phyloP scores from a whole-genome alignment of 352 stramenopile genomes.

The Globisporangium nagaii region DNA sequence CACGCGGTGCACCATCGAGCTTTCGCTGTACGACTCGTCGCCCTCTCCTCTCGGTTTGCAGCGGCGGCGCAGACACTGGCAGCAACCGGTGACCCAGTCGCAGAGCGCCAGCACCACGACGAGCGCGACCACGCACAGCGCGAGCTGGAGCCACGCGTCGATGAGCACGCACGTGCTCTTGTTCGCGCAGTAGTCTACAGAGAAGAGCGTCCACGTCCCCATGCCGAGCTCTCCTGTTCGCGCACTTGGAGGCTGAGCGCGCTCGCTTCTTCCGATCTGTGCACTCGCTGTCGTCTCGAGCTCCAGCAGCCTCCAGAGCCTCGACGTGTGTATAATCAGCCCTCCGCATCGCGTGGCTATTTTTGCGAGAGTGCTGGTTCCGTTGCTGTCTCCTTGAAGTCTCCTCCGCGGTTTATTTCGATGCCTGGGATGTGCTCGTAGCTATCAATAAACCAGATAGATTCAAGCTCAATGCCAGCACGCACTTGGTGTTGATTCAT shows the following conservation, averaged over 20 bases:
- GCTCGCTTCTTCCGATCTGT: neutral
- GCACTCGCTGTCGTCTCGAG: neutral
- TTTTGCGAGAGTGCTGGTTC: too few species aligned
- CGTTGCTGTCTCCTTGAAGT: too few species aligned
- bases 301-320: too few species aligned
- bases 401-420: too few species aligned
- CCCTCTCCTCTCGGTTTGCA: neutral
- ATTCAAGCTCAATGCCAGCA: too few species aligned
- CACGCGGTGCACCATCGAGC: slow-evolving; percentile 13
- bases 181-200: slow-evolving; percentile 31
- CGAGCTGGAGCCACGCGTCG: slow-evolving; percentile 55
- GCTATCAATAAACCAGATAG: too few species aligned
- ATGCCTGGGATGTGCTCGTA: too few species aligned
- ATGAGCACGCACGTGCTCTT: slow-evolving; percentile 57
- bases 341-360: too few species aligned
- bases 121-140: slow-evolving; percentile 22
- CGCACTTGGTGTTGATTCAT: too few species aligned
- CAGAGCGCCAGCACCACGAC: slow-evolving; percentile 23
- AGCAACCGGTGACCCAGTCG: slow-evolving; percentile 15
- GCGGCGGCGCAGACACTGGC: slow-evolving; percentile 11
- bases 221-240: slow-evolving; percentile 15
- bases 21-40: slow-evolving; percentile 2
- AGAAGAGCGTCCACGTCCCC: slow-evolving; percentile 58
- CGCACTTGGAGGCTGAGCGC: neutral
- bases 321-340: too few species aligned